Evolutionary conservation across 306 rosid genomes (phyloP), one percentile per base, ranked within the genome.

Genomic region (Begonia loranthoides): DNA sequence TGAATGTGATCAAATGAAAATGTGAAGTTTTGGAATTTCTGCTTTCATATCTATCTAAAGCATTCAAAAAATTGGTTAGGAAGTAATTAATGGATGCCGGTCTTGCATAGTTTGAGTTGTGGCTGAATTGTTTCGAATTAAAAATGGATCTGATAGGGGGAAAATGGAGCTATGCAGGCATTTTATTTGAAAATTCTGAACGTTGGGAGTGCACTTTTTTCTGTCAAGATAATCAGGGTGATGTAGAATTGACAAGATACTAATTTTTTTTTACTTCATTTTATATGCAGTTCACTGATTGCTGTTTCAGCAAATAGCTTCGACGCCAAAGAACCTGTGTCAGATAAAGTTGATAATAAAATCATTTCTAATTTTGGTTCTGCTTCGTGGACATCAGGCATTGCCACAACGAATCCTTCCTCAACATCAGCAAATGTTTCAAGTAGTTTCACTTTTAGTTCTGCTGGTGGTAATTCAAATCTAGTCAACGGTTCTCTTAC

Each of bases 211-310:
- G 36, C 36, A 28, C 36, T 28, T 28, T 28, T 28, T 28, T 28
- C 36, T 28, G 36, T 28, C 36, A 28, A 28, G 9, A 28, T 28
- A 28, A 28, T 28, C 36, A 4, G 36, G 36, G 36, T 28, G 36
- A 28, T 28, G 36, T 19, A 19, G 22, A 19, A 28, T 28, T 50
- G 10, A 12, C 15, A 9, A 9, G 57, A 21, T 24, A 14, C 13
- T 60, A 39, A 60, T 60, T 22, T 60, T 14, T 56, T 11, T 34
- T 7, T 49, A 15, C 33, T 41, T 62, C 58, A 44, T 12, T 50
- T 41, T 82, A 46, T 74, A 90, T 84, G 99, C 72, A 63, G 64
- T 19, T 38, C 70, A 15, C 66, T 64, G 38, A 54, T 40, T 58
- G 60, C 57, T 24, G 39, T 57, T 41, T 66, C 72, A 19, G 59